Conservation (phyloP, 2,329 filamentous ascomycete genomes). For the Lasiodiplodia citricola region DNA sequence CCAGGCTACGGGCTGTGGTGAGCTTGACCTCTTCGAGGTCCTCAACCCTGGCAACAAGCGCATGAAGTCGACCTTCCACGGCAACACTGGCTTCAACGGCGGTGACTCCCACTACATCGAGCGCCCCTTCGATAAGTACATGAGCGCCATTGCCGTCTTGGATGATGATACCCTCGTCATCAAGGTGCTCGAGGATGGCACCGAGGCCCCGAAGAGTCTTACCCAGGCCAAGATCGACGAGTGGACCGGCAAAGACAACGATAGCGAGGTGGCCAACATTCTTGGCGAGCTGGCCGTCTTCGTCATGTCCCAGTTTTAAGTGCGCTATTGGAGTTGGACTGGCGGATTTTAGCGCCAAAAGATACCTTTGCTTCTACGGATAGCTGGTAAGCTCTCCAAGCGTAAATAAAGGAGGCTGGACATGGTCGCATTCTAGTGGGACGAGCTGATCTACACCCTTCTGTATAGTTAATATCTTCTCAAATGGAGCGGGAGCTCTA, state of each 20-base stretch:
- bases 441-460: slow-evolving; percentile 19
- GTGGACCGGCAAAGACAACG: slow-evolving; percentile 48
- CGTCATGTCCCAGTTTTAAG: slow-evolving; percentile 19
- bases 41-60: slow-evolving; percentile 68
- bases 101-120: slow-evolving; percentile 75
- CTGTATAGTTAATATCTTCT: slow-evolving; percentile 18
- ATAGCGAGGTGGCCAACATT: slow-evolving; percentile 43
- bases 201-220: slow-evolving; percentile 34
- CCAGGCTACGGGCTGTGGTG: slow-evolving; percentile 73
- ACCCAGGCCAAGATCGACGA: slow-evolving; percentile 14
- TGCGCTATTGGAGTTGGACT: not conserved
- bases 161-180: slow-evolving; percentile 37
- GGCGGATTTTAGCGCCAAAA: not conserved
- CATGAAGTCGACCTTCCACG: slow-evolving; percentile 71
- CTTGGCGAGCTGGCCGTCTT: slow-evolving; percentile 33
- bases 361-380: not conserved
- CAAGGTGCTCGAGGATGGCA: slow-evolving; percentile 59
- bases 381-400: not conserved
- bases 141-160: slow-evolving; percentile 63
- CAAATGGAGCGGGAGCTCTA: slow-evolving; percentile 5
- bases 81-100: slow-evolving; percentile 62
- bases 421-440: slow-evolving; percentile 5
- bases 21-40: slow-evolving; percentile 77
- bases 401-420: slow-evolving; percentile 21
- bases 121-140: slow-evolving; percentile 63